phyloP scores from a whole-genome alignment of 495 filamentous ascomycete species.

The Aspergillus egyptiacus region DNA sequence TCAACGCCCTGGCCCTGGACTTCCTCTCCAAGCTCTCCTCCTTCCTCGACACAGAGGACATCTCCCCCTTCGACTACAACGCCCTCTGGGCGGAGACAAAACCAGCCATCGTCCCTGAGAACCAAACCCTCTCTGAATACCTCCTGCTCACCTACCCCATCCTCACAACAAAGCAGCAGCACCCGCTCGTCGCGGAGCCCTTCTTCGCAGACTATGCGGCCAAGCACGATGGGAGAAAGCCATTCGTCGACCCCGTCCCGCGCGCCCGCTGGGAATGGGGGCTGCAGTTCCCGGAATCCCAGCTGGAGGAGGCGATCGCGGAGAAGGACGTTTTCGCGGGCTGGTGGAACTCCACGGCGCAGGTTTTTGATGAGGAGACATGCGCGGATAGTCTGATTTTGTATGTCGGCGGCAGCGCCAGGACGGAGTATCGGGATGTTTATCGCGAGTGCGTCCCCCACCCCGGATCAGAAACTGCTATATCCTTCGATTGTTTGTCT shows the following conservation, averaged over 20 bases:
- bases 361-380: neutral
- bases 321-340: slow-evolving; percentile 48
- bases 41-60: neutral
- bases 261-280: slow-evolving; percentile 52
- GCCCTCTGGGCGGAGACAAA: neutral
- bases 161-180: slow-evolving; percentile 49
- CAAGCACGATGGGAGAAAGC: slow-evolving; percentile 38
- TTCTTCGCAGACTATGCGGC: slow-evolving; percentile 49
- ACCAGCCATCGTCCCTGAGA: neutral
- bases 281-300: slow-evolving; percentile 31
- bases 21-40: neutral
- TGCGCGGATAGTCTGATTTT: slow-evolving; percentile 9
- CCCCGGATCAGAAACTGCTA: neutral
- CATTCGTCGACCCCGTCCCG: slow-evolving; percentile 49
- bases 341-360: slow-evolving; percentile 29
- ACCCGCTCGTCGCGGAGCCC: slow-evolving; percentile 36
- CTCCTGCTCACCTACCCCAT: slow-evolving; percentile 36
- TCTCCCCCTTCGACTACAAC: neutral
- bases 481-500: no score
- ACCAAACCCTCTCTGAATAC: neutral
- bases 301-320: slow-evolving; percentile 29
- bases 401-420: slow-evolving; percentile 4
- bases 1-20: neutral
- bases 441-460: slow-evolving; percentile 1
- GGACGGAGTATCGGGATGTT: neutral